phyloP scores from a whole-genome alignment of 345 rosid genomes.

The Rhodamnia argentea region DNA sequence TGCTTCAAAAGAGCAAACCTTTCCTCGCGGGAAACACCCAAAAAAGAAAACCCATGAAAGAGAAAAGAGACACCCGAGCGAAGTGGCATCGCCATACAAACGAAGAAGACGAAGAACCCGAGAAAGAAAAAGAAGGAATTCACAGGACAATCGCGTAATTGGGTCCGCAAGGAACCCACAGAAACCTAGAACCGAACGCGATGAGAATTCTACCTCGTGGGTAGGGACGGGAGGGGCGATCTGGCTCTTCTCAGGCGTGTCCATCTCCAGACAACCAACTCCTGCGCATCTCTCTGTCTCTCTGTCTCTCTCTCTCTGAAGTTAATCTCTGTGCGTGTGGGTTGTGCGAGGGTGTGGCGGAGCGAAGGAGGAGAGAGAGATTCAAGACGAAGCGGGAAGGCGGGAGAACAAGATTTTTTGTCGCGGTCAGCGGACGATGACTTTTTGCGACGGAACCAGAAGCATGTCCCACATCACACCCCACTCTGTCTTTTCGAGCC shows the following conservation, averaged over 20 bases:
- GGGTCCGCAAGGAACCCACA: not conserved
- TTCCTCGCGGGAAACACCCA: not conserved
- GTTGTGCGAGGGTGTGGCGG: not conserved
- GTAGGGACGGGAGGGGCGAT: not conserved
- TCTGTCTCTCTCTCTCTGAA: not conserved
- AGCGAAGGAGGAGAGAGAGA: not conserved
- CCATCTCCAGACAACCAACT: not conserved
- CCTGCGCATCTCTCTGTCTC: not conserved
- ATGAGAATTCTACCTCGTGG: not conserved
- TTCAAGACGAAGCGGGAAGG: not conserved
- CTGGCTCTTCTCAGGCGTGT: not conserved
- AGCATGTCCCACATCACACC: not conserved
- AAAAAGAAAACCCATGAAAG: not conserved
- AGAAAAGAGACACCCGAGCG: not conserved
- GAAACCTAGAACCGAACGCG: not conserved
- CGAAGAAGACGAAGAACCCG: not conserved
- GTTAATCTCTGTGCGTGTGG: not conserved
- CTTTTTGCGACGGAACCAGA: not conserved
- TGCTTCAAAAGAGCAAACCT: not conserved
- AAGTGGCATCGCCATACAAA: not conserved
- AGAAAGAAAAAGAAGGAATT: rapidly evolving
- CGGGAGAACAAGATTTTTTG: not conserved
- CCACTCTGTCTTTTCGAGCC: not conserved
- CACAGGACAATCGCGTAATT: not conserved
- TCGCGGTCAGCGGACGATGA: not conserved